Conservation (phyloP, 495 filamentous ascomycete species). For the Trichoderma asperelloides region DNA sequence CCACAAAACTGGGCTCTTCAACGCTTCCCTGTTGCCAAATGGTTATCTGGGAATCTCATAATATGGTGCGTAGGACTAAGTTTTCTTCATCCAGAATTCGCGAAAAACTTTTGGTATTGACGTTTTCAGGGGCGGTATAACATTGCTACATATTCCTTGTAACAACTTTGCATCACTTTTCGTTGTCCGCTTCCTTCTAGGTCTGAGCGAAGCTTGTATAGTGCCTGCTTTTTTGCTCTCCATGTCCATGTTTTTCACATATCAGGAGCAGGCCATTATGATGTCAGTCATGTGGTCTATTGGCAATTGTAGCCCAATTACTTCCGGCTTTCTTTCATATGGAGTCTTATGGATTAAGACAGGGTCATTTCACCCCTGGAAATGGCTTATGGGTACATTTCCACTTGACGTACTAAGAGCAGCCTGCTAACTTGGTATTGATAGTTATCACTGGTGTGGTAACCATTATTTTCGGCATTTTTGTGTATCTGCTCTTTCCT, state of each 20-base stretch:
- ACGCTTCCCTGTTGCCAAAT: constrained; percentile 32
- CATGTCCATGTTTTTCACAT: constrained; percentile 37
- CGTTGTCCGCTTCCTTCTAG: constrained; percentile 33
- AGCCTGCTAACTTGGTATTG: constrained; percentile 22
- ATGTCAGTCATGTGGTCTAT: constrained; percentile 38
- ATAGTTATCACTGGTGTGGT: constrained; percentile 30
- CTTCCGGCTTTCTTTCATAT: constrained; percentile 32
- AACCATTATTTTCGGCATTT: constrained; percentile 29
- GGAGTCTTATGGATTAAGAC: constrained; percentile 36
- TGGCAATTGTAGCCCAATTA: constrained; percentile 33
- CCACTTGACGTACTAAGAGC: too few relatives aligned
- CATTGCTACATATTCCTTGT: constrained; percentile 29
- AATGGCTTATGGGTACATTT: constrained; percentile 30
- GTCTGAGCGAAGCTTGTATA: constrained; percentile 32
- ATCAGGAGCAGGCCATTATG: constrained; percentile 32
- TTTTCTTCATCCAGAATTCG: background rate
- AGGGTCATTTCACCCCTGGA: constrained; percentile 30
- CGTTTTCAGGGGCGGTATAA: constrained; percentile 25
- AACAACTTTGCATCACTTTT: constrained; percentile 32
- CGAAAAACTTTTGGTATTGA: background rate
- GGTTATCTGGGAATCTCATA: constrained; percentile 29
- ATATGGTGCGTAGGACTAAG: constrained; percentile 22
- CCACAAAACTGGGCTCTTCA: constrained; percentile 35
- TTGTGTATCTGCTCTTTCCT: constrained; percentile 39
- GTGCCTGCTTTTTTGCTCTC: constrained; percentile 32